A percentile compares a stretch with the other conserved stretches of the same genome.
These are phyloP conservation scores for Cryptococcus sp. DNA, from an alignment of 1,284 basidiomycete genomes.

Conservation along the genomic window DNA sequence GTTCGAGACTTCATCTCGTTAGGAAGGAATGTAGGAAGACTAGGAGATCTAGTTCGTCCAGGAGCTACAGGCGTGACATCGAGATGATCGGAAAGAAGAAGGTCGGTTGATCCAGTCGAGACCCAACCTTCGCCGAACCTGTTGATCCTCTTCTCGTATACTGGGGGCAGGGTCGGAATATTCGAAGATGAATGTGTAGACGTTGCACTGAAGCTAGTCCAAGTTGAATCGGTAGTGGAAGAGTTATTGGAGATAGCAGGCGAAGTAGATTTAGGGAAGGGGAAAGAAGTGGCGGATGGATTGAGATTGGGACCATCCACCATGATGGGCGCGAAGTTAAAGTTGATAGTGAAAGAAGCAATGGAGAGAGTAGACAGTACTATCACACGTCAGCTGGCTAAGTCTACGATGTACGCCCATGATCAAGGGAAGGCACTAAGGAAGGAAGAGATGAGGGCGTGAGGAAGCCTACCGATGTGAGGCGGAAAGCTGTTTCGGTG, in stretches of 20 bases:
- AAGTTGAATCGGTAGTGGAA: background rate
- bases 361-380: background rate
- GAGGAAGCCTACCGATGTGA: background rate
- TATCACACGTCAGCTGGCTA: background rate
- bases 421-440: background rate
- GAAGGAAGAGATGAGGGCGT: background rate
- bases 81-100: too few relatives aligned
- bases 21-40: slow-evolving; percentile 10
- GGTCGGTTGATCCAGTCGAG: background rate
- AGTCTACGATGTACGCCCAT: background rate
- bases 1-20: background rate
- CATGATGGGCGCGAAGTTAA: too few relatives aligned
- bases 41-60: slow-evolving; percentile 11
- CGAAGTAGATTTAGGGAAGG: slow-evolving; percentile 2
- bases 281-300: slow-evolving; percentile 2
- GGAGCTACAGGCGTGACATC: too few relatives aligned
- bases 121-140: background rate
- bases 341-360: too few relatives aligned
- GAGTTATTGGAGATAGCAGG: background rate
- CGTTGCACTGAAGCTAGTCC: background rate
- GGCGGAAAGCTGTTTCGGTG: background rate
- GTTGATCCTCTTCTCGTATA: background rate
- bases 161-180: background rate
- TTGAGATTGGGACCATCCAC: background rate
- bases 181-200: background rate